Percentiles rank a stretch among this genome's conserved stretches.
Conservation (phyloP, 768 basidiomycete species). For the Agrocybe praecox region DNA sequence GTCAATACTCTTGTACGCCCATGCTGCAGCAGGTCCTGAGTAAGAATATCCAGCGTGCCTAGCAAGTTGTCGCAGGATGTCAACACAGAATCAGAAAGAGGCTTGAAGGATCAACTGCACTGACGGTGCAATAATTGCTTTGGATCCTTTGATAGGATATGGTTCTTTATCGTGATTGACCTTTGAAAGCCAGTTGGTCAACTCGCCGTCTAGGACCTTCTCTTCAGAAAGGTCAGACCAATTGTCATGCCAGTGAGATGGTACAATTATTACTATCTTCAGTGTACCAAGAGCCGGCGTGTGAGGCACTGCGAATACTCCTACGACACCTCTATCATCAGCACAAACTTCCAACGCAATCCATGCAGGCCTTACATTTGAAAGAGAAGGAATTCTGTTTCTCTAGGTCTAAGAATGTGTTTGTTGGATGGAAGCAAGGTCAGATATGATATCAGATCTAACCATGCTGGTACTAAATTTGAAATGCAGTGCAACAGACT, state of each 20-base stretch:
- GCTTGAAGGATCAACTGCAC: conserved; percentile 30
- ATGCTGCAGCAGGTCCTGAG: conserved; percentile 92
- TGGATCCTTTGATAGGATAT: conserved; percentile 69
- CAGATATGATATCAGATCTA: conserved; percentile 9
- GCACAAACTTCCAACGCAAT: background rate
- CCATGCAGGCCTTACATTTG: conserved; percentile 19
- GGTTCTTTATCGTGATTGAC: conserved; percentile 46
- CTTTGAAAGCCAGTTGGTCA: conserved; percentile 61
- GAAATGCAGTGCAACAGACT: conserved; percentile 1
- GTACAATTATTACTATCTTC: conserved; percentile 50
- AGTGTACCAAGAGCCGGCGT: conserved; percentile 93
- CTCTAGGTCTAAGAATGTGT: background rate
- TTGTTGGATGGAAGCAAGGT: background rate
- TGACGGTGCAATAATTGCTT: conserved; percentile 95
- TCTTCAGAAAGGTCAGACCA: conserved; percentile 38
- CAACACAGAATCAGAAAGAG: background rate
- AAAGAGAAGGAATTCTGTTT: too few species aligned
- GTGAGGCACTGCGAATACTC: conserved; percentile 60
- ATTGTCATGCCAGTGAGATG: background rate
- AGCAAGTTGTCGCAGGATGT: background rate
- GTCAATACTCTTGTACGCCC: conserved; percentile 93
- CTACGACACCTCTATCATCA: conserved; percentile 7
- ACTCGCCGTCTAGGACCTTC: conserved; percentile 57
- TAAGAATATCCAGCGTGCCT: conserved; percentile 97
- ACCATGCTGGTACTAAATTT: conserved; percentile 8